Evolutionary conservation across 352 stramenopile genomes (phyloP).

Genomic region (Phytopythium vexans): DNA sequence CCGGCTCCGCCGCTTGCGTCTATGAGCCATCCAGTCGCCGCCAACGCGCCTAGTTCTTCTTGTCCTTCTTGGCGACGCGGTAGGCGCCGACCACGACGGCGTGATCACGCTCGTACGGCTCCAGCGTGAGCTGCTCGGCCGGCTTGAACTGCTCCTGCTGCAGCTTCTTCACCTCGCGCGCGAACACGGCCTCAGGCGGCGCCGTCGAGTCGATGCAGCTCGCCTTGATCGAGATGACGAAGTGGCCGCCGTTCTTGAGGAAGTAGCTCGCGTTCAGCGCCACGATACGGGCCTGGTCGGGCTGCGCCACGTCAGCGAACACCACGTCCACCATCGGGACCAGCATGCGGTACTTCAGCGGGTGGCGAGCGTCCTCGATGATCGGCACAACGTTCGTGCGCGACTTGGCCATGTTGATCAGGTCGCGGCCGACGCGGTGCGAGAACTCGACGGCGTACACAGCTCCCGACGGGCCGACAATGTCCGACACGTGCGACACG

Average conservation of each 20-base stretch:
- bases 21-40: neutral
- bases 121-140: constrained; percentile 98
- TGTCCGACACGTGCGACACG: constrained; percentile 99
- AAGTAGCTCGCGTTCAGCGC: constrained; percentile 99
- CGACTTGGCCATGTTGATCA: constrained; percentile 99
- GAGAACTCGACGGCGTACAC: constrained; percentile 99
- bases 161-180: constrained; percentile 96
- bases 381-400: constrained; percentile 99
- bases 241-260: constrained; percentile 99
- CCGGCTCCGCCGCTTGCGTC: neutral
- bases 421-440: constrained; percentile 96
- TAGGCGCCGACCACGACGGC: constrained; percentile 98
- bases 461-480: constrained; percentile 95
- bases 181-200: constrained; percentile 97
- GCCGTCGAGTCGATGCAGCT: constrained; percentile 99
- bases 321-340: constrained; percentile 99
- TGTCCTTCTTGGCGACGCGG: constrained; percentile 93
- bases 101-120: constrained; percentile 99
- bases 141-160: constrained; percentile 99
- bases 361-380: constrained; percentile 98
- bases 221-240: constrained; percentile 99
- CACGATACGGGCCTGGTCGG: constrained; percentile 99
- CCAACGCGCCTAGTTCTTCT: constrained; percentile 35
- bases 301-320: constrained; percentile 99
- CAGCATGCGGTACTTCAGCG: constrained; percentile 98